Base-by-base conservation (phyloP, 805 yeast species). In the Candida railenensis region DNA sequence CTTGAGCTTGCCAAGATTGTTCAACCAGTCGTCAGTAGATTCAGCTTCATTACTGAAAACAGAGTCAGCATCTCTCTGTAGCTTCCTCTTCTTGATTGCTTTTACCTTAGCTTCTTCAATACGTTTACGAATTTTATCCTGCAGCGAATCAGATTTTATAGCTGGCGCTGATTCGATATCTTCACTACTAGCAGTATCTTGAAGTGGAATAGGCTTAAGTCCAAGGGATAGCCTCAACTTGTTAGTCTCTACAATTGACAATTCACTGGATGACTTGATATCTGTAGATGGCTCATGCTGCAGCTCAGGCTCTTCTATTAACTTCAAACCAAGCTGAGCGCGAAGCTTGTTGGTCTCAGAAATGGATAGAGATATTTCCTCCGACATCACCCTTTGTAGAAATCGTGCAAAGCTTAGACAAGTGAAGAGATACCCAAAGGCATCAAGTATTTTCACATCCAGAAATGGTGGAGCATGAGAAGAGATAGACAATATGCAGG, bases 171-270 rank as follows among this genome's bases (percentile, higher is more conserved):
- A 3, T 15, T 34, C 11, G 7, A 16, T 40, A 14, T 33, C 22
- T 36, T 43, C 3, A 30, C 34, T 19, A 34, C 28, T 9, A 33
- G 21, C 18, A n/a, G n/a, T n/a, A 19, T 22, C 19, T 20, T 32
- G 48, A 18, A 47, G 37, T 3, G 72, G 74, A 15, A 80, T 73
- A 1, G 84, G 82, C 33, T 74, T 73, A 45, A 83, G 64, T 0
- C 87, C 87, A 9, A 81, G 54, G 11, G 76, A 70, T 4, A 64
- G 50, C 20, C 89, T 63, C 5, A 81, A 65, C 52, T 62, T 66
- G 55, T 83, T 82, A 0, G 87, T 83, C 48, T 82, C 86, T 48
- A 76, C 82, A 1, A 83, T 62, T 61, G 57, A 61, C 48, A 60
- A 62, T 52, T 51, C 65, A 34, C 40, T 47, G 7, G 48, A 47